These are phyloP conservation scores for Zygosaccharomyces pseudobailii DNA, from an alignment of 1,139 yeast genomes.

Conservation along the genomic window DNA sequence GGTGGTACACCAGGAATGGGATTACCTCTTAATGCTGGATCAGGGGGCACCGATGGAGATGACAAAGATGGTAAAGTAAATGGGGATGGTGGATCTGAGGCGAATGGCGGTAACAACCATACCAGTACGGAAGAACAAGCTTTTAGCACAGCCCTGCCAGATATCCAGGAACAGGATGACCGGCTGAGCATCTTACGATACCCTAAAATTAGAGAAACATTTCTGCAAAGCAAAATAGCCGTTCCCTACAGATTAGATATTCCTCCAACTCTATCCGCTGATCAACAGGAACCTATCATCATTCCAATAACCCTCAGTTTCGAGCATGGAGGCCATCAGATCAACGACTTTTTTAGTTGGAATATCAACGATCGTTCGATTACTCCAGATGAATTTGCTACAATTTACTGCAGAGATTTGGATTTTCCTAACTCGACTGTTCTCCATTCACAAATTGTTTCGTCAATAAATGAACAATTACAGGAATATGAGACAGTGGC, in stretches of 20 bases:
- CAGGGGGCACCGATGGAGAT: conserved; percentile 20
- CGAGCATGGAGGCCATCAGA: conserved; percentile 60
- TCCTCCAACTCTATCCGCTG: conserved; percentile 16
- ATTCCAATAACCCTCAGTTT: conserved; percentile 77
- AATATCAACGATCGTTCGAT: conserved; percentile 71
- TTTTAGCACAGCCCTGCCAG: conserved; percentile 27
- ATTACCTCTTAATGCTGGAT: conserved; percentile 7
- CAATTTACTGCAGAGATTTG: conserved; percentile 72
- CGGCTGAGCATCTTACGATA: conserved; percentile 30
- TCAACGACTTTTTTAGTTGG: conserved; percentile 88
- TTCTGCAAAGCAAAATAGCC: conserved; percentile 32
- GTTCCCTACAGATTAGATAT: conserved; percentile 29
- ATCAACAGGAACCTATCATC: conserved; percentile 38
- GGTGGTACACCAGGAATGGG: conserved; percentile 11
- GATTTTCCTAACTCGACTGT: conserved; percentile 58
- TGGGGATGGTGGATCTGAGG: conserved; percentile 21
- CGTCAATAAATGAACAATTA: conserved; percentile 71
- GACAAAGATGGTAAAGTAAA: conserved; percentile 24
- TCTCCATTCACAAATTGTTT: conserved; percentile 61
- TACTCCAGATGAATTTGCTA: conserved; percentile 82
- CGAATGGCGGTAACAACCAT: conserved; percentile 11
- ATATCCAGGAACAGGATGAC: conserved; percentile 30
- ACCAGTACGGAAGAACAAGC: conserved; percentile 18
- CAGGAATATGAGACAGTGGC: conserved; percentile 68
- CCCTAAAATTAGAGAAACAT: conserved; percentile 33